Percentiles rank a stretch among this genome's conserved stretches.
phyloP scores from a whole-genome alignment of 805 yeast species.

The Wickerhamiella siamensis region DNA sequence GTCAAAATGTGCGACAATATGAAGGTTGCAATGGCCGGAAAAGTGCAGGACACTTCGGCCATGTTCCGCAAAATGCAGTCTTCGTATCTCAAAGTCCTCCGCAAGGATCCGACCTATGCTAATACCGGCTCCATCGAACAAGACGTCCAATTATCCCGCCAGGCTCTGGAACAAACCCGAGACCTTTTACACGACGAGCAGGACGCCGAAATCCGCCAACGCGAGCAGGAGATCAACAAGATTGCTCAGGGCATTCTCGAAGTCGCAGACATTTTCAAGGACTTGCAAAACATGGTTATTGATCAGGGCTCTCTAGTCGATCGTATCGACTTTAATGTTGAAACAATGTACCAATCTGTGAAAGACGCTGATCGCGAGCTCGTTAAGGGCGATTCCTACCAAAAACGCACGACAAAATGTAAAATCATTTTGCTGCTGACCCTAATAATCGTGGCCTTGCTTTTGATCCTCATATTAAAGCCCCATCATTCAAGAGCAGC shows the following conservation, averaged over 20 bases:
- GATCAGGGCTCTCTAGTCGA: conserved; percentile 94
- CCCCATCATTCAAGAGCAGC: conserved; percentile 10
- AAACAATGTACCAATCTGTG: conserved; percentile 62
- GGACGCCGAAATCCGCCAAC: conserved; percentile 35
- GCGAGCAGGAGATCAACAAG: conserved; percentile 81
- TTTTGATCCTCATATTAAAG: conserved; percentile 56
- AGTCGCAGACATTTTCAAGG: conserved; percentile 83
- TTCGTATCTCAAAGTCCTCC: conserved; percentile 68
- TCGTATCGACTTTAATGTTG: conserved; percentile 82
- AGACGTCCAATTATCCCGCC: conserved; percentile 24
- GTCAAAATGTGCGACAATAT: conserved; percentile 59
- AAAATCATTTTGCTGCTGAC: conserved; percentile 64
- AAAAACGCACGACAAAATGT: conserved; percentile 81
- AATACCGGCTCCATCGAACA: conserved; percentile 21
- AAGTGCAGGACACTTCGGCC: conserved; percentile 66
- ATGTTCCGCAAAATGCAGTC: conserved; percentile 78
- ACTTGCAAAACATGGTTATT: conserved; percentile 77
- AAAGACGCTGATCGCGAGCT: conserved; percentile 68
- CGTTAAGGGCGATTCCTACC: conserved; percentile 62
- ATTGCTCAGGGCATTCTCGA: conserved; percentile 91
- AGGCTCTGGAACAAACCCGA: conserved; percentile 24
- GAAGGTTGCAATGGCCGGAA: conserved; percentile 70
- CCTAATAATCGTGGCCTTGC: conserved; percentile 54
- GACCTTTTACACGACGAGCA: conserved; percentile 19
- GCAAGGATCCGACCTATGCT: conserved; percentile 45